Base-by-base conservation (phyloP, 768 basidiomycete species). In the Atractiella rhizophila region DNA sequence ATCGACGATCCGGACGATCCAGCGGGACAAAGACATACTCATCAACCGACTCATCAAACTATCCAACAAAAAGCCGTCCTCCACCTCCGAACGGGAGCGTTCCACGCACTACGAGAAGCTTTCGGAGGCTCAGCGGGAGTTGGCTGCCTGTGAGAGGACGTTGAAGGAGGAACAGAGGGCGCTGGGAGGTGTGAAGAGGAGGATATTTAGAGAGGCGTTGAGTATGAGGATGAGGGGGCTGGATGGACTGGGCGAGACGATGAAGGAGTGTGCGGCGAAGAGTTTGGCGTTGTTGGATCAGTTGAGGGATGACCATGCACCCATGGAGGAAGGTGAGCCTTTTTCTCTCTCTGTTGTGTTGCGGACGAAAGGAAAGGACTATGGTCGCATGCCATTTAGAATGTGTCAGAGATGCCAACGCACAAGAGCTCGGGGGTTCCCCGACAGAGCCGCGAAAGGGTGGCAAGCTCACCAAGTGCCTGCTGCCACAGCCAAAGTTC, bases 11-110 rank as follows among this genome's bases (percentile, higher is more conserved):
- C 35, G 40, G n/a, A 46, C 48, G 19, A 52, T 55, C 43, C 33
- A 51, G 4, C 37, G 54, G 20, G 54, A 55, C 36, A 46, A 52
- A 6, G 54, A 55, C 39, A 55, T 55, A 40, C 45, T 55, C 28
- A 48, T 53, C 30, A 48, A 44, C 26, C 43, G 54, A 18, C 29
- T 53, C 33, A 46, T 55, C 49, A 51, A 51, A 44, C 35, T 55
- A 24, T 45, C 48, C 19, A 50, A 49, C 46, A 53, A 53, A 46
- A 50, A 45, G 39, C 47, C 50, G 16, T 43, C 44, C 4, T n/a
- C n/a, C n/a, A 35, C 37, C 9, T 40, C 47, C n/a, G 37, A 37
- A 25, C 32, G 32, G 20, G 45, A 33, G 9, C 28, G 39, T 28
- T 45, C 43, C 18, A 35, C 30, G 4, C 50, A 54, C 34, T 28